phyloP scores from a whole-genome alignment of 179 eudicot genomes.

The Sideroxylon spinosum region DNA sequence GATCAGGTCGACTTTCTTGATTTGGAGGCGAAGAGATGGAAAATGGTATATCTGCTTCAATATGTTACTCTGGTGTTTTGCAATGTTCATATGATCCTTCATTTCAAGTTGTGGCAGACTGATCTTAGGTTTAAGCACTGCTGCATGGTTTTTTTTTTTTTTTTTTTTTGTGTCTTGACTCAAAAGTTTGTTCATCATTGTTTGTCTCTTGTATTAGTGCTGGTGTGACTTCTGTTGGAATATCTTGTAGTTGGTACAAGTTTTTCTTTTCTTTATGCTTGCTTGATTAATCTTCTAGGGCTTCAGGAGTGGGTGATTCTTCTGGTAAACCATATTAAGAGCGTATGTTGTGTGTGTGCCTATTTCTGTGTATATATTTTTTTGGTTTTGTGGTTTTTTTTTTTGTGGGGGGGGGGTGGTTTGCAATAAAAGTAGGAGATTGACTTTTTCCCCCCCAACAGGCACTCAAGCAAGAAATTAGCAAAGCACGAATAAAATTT shows the following conservation, averaged over 20 bases:
- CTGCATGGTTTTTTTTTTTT: no score
- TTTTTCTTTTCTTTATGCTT: background rate
- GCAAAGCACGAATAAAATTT: constrained; percentile 75
- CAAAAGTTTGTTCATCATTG: background rate
- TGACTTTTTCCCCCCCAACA: constrained; percentile 19
- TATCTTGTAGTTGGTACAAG: no score
- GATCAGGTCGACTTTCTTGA: background rate
- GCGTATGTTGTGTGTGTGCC: background rate
- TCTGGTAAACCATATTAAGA: background rate
- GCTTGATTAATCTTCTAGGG: constrained; percentile 1
- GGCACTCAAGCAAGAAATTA: constrained; percentile 78
- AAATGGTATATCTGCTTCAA: no score
- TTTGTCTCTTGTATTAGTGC: background rate
- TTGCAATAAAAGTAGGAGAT: background rate
- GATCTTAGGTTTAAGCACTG: no score
- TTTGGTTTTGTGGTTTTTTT: no score
- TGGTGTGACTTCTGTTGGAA: background rate
- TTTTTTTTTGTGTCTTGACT: no score
- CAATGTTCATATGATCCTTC: no score
- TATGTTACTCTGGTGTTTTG: no score
- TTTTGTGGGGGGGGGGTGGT: no score
- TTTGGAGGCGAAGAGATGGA: background rate
- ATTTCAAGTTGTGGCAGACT: no score
- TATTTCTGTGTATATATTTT: background rate
- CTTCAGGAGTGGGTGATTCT: background rate